These are phyloP conservation scores for Colletotrichum camelliae DNA, from an alignment of 2,329 filamentous ascomycete genomes.

Conservation along the genomic window DNA sequence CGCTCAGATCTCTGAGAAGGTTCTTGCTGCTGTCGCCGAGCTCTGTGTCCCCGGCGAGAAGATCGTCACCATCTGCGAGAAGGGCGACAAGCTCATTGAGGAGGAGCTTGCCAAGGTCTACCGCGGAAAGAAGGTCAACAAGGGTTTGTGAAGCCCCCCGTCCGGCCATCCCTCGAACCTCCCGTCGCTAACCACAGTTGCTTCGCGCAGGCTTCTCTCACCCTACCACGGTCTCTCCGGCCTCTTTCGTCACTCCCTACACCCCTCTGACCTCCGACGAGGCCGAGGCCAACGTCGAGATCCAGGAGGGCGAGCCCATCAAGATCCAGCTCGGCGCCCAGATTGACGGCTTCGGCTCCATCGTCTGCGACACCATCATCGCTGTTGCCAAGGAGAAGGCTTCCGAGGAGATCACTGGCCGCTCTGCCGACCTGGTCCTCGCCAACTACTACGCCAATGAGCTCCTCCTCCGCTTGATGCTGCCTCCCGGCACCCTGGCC, in stretches of 20 bases:
- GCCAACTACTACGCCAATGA: constrained; percentile 97
- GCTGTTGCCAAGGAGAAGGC: constrained; percentile 67
- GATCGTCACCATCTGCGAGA: constrained; percentile 92
- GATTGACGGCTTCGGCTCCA: constrained; percentile 95
- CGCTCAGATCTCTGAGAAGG: constrained; percentile 93
- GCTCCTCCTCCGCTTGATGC: constrained; percentile 86
- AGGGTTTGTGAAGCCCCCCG: constrained; percentile 64
- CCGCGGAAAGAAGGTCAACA: constrained; percentile 95
- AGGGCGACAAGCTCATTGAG: constrained; percentile 92
- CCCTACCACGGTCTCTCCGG: constrained; percentile 93
- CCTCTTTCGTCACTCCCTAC: constrained; percentile 94
- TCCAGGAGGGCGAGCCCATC: constrained; percentile 86
- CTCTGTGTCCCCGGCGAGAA: constrained; percentile 84
- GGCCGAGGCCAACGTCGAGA: constrained; percentile 78
- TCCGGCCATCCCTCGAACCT: constrained; percentile 12
- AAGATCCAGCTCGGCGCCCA: constrained; percentile 99
- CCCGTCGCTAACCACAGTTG: neutral
- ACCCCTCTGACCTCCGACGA: constrained; percentile 88
- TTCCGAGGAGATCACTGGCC: constrained; percentile 72
- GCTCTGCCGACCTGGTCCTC: constrained; percentile 84
- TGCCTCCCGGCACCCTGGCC: constrained; percentile 86
- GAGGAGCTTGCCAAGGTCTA: constrained; percentile 96
- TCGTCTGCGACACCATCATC: constrained; percentile 92
- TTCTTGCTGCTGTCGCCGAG: constrained; percentile 81
- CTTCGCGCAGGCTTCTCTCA: constrained; percentile 77